Percentiles rank a stretch among this genome's conserved stretches.
These are phyloP conservation scores for Trichoderma atroviride DNA, from an alignment of 2,329 filamentous ascomycete species.

Conservation along the genomic window DNA sequence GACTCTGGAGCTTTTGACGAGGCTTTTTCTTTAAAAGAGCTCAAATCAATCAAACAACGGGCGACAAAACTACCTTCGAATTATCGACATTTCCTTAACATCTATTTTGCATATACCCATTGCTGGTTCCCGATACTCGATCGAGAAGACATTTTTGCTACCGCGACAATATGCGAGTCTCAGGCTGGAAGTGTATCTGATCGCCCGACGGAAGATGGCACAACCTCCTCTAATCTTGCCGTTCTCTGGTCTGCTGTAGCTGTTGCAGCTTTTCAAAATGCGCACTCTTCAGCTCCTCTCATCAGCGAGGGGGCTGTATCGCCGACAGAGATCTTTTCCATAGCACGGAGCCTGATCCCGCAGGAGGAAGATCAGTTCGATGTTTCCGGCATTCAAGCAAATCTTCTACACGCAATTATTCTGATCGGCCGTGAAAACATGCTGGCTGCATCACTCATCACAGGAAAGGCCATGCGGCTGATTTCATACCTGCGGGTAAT, in stretches of 20 bases:
- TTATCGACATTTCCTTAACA: neutral
- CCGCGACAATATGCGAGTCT: neutral
- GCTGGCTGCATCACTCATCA: neutral
- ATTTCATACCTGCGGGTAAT: neutral
- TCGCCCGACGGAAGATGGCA: neutral
- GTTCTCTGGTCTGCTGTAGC: conserved; percentile 19
- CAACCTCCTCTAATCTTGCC: neutral
- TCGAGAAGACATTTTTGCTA: conserved; percentile 1
- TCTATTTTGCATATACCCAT: conserved; percentile 21
- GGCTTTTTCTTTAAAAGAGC: neutral
- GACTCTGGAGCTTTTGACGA: neutral
- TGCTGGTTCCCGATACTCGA: conserved; percentile 20
- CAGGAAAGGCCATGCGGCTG: conserved; percentile 1
- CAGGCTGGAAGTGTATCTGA: neutral
- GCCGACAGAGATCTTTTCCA: neutral
- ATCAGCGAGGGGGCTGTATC: neutral
- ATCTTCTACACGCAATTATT: conserved; percentile 13
- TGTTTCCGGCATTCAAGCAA: neutral
- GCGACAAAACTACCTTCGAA: neutral
- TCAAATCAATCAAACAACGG: neutral
- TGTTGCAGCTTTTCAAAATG: conserved; percentile 11
- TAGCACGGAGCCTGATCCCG: conserved; percentile 14
- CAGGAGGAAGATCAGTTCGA: conserved; percentile 3
- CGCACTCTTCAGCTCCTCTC: conserved; percentile 13
- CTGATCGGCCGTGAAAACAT: conserved; percentile 12